Base-by-base conservation (phyloP, 208 protist genomes). In the Trypanosoma vivax region DNA sequence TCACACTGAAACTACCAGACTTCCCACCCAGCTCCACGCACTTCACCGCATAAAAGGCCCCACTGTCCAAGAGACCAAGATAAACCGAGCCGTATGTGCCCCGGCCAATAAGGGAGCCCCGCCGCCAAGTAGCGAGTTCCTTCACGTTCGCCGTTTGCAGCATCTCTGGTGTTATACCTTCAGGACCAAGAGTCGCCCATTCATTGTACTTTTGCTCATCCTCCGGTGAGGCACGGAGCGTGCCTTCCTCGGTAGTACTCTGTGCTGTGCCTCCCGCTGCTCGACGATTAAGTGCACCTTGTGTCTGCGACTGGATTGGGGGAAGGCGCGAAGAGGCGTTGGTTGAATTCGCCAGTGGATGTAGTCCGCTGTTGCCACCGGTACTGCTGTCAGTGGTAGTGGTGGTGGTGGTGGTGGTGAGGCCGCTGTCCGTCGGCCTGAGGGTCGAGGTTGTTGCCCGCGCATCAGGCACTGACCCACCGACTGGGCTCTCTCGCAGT, bases 1-100 rank as follows among this genome's bases (percentile, higher is more conserved):
- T 64, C 7, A 70, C 70, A 29, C 80, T 73, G 40, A 95, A 83
- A 21, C 60, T 55, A 43, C 73, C 81, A 13, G 76, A 59, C 40
- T 73, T 60, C 7, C 39, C 48, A 29, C 78, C 75, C 18, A 92
- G 45, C 56, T 92, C 87, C 4, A 94, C 85, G 47, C 74, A 79
- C 74, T 96, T 96, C 25, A 94, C 85, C 13, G 90, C 90, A 61
- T 89, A 70, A 43, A 94, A 92, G 60, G 70, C 72, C 40, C 90
- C 90, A 34, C 82, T 70, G 11, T 71, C 60, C 37, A 93, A 82
- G 0, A 96, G 63, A 16, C 87, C 90, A 14, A 96, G 67, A 57
- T 87, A 94, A n/a, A 96, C 90, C 28, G 79, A 90, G 39, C 90
- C 90, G 63, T 91, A 96, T 31, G 85, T 93, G 42, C 90, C 90